phyloP scores from a whole-genome alignment of 2,329 filamentous ascomycete genomes.

The Pestalotiopsis fici region DNA sequence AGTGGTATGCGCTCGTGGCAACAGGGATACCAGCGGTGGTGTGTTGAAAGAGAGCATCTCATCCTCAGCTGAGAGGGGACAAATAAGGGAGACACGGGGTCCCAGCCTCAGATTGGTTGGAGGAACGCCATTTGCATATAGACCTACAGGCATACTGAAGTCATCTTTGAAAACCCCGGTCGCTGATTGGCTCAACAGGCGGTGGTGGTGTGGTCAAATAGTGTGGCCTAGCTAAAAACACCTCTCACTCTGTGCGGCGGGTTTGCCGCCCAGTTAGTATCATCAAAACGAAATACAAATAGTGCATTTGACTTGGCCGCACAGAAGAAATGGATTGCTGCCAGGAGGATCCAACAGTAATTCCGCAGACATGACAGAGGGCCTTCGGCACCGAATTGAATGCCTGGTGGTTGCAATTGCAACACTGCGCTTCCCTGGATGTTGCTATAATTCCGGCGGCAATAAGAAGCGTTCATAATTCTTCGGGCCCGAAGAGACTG shows the following conservation, averaged over 20 bases:
- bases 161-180: background rate
- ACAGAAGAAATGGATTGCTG: background rate
- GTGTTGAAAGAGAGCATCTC: background rate
- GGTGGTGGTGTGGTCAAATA: background rate
- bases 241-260: conserved; percentile 2
- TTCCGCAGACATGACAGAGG: background rate
- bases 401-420: background rate
- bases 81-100: background rate
- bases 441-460: background rate
- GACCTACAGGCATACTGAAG: conserved; percentile 2
- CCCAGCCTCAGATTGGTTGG: background rate
- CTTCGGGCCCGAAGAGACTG: background rate
- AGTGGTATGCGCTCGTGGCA: conserved; percentile 2
- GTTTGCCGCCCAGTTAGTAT: conserved; percentile 8
- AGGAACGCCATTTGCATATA: background rate
- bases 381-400: background rate
- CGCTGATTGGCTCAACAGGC: background rate
- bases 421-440: background rate
- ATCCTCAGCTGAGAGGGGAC: background rate
- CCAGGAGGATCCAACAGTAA: background rate
- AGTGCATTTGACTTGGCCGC: background rate
- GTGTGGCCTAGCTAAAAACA: background rate
- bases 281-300: background rate
- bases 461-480: too few species aligned
- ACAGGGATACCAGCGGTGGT: background rate